phyloP scores from a whole-genome alignment of 2,329 filamentous ascomycete species.

The Aspergillus sp. region DNA sequence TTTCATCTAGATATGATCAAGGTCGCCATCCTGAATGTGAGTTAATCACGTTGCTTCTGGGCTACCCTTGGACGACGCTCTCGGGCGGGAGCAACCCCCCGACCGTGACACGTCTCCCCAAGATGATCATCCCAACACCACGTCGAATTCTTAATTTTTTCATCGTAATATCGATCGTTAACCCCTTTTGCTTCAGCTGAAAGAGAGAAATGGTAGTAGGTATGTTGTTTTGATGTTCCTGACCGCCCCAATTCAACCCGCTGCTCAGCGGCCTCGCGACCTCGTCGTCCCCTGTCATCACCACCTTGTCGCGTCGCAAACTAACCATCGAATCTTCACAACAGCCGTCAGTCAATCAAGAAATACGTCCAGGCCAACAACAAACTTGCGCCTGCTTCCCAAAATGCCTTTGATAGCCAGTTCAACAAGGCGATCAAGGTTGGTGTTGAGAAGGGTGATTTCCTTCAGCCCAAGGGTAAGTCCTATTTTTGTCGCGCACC shows the following conservation, averaged over 20 bases:
- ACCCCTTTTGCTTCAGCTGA: slow-evolving; percentile 58
- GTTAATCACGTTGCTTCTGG: slow-evolving; percentile 55
- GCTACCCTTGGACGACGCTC: slow-evolving; percentile 39
- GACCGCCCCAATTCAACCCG: slow-evolving; percentile 8
- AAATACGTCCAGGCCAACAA: slow-evolving; percentile 75
- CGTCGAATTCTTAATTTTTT: slow-evolving; percentile 21
- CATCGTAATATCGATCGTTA: slow-evolving; percentile 41
- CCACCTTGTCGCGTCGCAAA: slow-evolving; percentile 20
- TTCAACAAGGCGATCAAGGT: slow-evolving; percentile 83
- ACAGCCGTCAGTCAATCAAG: slow-evolving; percentile 70
- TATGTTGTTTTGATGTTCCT: slow-evolving; percentile 47
- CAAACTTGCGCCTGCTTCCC: slow-evolving; percentile 57
- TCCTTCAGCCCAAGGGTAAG: slow-evolving; percentile 87
- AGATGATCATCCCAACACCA: slow-evolving; percentile 25
- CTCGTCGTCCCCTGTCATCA: slow-evolving; percentile 7
- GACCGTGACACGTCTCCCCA: slow-evolving; percentile 37
- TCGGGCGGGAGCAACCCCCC: slow-evolving; percentile 30
- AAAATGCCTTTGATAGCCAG: slow-evolving; percentile 65
- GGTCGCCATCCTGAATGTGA: slow-evolving; percentile 69
- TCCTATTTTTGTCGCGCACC: slow-evolving; percentile 19
- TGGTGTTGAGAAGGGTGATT: slow-evolving; percentile 83
- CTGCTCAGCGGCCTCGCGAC: slow-evolving; percentile 19
- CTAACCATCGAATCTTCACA: slow-evolving; percentile 32
- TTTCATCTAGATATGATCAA: slow-evolving; percentile 66
- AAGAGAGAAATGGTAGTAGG: slow-evolving; percentile 70